Conservation (phyloP, 2,329 filamentous ascomycete genomes). For the Elsinoe fawcettii region DNA sequence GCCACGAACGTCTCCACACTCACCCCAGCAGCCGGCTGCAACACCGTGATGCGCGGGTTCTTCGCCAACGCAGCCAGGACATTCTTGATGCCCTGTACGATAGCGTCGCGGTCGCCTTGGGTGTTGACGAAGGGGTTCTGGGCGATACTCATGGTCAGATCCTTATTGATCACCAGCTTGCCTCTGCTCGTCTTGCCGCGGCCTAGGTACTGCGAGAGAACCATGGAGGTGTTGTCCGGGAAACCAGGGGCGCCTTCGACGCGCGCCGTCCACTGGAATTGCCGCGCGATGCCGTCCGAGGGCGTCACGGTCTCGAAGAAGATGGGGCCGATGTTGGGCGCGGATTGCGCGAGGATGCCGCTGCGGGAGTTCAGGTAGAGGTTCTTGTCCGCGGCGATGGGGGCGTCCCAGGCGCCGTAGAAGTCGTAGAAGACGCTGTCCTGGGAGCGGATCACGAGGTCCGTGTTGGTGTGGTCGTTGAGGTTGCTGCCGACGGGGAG, state of each 20-base stretch:
- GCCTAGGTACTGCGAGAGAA: constrained; percentile 51
- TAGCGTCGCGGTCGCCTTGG: constrained; percentile 52
- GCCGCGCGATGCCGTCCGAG: constrained; percentile 52
- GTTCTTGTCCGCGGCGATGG: constrained; percentile 34
- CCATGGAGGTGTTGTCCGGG: constrained; percentile 33
- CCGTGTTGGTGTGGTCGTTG: constrained; percentile 51
- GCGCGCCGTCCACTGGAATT: constrained; percentile 59
- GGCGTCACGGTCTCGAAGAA: constrained; percentile 53
- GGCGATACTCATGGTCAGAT: constrained; percentile 46
- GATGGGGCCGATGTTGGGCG: constrained; percentile 57
- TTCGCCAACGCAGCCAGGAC: constrained; percentile 48
- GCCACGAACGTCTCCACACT: constrained; percentile 50
- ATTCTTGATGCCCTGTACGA: constrained; percentile 57
- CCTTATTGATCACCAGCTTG: constrained; percentile 51
- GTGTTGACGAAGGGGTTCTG: constrained; percentile 49
- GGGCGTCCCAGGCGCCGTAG: constrained; percentile 49
- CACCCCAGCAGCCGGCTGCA: constrained; percentile 45
- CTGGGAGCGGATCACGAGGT: constrained; percentile 45
- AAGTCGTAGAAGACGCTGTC: constrained; percentile 57
- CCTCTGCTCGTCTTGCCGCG: constrained; percentile 55
- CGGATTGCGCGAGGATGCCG: constrained; percentile 57
- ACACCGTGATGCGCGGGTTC: constrained; percentile 49
- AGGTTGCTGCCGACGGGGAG: constrained; percentile 45
- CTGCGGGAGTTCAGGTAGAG: constrained; percentile 41
- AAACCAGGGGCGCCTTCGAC: constrained; percentile 50